These are phyloP conservation scores for Blastomyces parvus DNA, from an alignment of 2,329 filamentous ascomycete genomes.

Conservation along the genomic window DNA sequence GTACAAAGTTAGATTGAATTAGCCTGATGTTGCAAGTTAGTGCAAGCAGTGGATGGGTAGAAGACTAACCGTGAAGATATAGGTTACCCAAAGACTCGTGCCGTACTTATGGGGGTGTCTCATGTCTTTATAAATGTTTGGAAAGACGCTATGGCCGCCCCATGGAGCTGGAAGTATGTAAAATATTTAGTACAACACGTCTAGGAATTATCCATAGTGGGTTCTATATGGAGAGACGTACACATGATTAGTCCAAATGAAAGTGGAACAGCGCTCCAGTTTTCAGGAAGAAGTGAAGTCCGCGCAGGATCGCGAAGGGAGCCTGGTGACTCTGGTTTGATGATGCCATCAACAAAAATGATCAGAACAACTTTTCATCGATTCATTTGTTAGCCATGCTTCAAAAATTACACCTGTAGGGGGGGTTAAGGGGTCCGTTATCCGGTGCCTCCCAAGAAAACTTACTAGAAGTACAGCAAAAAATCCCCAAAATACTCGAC, in stretches of 20 bases:
- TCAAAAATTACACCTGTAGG: neutral
- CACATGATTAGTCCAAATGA: constrained; percentile 86
- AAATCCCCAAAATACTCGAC: constrained; percentile 84
- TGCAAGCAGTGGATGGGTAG: neutral
- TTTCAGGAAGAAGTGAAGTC: constrained; percentile 72
- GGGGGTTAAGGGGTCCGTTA: too few species aligned
- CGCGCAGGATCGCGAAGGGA: constrained; percentile 70
- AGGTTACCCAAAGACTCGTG: constrained; percentile 66
- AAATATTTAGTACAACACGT: neutral
- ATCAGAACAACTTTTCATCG: constrained; percentile 61
- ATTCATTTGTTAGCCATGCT: neutral
- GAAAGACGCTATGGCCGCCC: constrained; percentile 67
- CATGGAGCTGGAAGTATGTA: constrained; percentile 43
- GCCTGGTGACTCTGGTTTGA: constrained; percentile 69
- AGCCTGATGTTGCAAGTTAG: constrained; percentile 12
- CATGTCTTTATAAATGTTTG: constrained; percentile 74
- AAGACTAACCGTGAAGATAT: constrained; percentile 64
- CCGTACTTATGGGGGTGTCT: constrained; percentile 73
- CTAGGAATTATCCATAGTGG: neutral
- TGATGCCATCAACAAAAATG: constrained; percentile 73
- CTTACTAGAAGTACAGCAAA: constrained; percentile 79
- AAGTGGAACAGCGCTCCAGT: constrained; percentile 79
- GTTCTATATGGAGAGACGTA: constrained; percentile 21
- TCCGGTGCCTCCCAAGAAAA: constrained; percentile 22
- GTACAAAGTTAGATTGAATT: neutral